Evolutionary conservation across 2,329 filamentous ascomycete species (phyloP).

Genomic region (Sarocladium oryzae): DNA sequence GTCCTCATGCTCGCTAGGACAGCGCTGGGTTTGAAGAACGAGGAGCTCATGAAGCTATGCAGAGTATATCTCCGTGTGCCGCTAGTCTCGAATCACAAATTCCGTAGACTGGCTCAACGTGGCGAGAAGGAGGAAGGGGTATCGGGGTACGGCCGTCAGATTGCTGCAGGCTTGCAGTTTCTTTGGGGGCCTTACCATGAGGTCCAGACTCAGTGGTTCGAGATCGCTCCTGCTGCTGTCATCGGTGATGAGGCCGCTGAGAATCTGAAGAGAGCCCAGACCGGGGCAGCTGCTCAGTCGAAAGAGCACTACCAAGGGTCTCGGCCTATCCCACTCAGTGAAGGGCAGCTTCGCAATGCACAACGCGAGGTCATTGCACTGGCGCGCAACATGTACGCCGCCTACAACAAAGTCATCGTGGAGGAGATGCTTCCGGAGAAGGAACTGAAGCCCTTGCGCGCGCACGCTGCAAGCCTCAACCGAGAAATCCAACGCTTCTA

Average conservation of each 20-base stretch:
- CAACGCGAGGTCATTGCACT: constrained; percentile 37
- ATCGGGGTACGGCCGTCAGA: constrained; percentile 41
- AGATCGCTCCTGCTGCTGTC: constrained; percentile 12
- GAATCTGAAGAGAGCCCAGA: constrained; percentile 10
- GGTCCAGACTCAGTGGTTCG: constrained; percentile 30
- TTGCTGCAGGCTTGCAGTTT: constrained; percentile 41
- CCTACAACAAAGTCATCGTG: constrained; percentile 36
- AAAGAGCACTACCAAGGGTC: constrained; percentile 23
- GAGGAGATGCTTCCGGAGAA: constrained; percentile 31
- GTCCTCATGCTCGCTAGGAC: constrained; percentile 44
- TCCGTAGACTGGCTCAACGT: constrained; percentile 24
- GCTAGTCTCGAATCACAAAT: constrained; percentile 37
- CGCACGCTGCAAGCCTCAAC: constrained; percentile 28
- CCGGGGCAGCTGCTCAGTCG: neutral
- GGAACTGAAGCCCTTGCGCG: constrained; percentile 26
- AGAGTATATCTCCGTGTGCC: constrained; percentile 51
- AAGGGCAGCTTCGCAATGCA: neutral
- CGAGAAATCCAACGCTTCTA: constrained; percentile 30
- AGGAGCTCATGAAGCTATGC: constrained; percentile 27
- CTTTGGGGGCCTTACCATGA: constrained; percentile 44
- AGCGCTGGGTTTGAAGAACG: constrained; percentile 26
- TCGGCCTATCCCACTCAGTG: neutral
- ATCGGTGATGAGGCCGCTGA: constrained; percentile 15
- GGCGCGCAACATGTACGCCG: constrained; percentile 38
- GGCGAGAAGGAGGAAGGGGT: constrained; percentile 29